Conservation (phyloP, 176 grass and related monocot species). For the Tillandsia fasciculata region DNA sequence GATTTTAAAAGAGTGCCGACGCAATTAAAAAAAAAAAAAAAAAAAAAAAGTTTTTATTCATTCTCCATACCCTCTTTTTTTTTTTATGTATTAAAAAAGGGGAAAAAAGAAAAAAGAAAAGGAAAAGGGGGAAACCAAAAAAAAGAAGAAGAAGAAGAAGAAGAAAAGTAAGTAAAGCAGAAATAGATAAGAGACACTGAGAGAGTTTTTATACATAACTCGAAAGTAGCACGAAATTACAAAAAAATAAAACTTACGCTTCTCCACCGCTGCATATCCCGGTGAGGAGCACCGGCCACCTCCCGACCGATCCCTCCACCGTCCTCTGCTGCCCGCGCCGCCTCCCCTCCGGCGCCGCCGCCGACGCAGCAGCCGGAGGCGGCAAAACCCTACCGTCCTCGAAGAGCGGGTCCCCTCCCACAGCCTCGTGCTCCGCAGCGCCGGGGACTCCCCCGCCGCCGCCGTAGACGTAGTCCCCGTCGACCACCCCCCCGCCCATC, state of each 20-base stretch:
- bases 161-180: neutral
- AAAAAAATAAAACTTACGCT: neutral
- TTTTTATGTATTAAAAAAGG: neutral
- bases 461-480: neutral
- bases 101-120: constrained; percentile 7
- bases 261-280: constrained; percentile 27
- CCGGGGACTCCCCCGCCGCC: constrained; percentile 17
- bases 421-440: constrained; percentile 9
- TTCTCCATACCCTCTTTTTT: constrained; percentile 2
- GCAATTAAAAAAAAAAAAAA: neutral
- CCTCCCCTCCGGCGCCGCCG: constrained; percentile 8
- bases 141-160: neutral
- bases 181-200: neutral
- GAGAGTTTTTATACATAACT: neutral
- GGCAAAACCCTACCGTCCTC: constrained; percentile 28
- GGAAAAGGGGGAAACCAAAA: neutral
- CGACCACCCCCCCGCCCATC: neutral
- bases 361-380: constrained; percentile 12
- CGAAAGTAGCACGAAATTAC: neutral
- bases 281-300: constrained; percentile 23
- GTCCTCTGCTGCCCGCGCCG: constrained; percentile 9
- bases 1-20: neutral
- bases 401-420: constrained; percentile 21
- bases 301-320: constrained; percentile 7
- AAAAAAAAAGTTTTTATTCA: neutral